Evolutionary conservation across 2,329 filamentous ascomycete species (phyloP), one percentile per base, ranked within the genome.

Genomic region (Aspergillus tanneri): DNA sequence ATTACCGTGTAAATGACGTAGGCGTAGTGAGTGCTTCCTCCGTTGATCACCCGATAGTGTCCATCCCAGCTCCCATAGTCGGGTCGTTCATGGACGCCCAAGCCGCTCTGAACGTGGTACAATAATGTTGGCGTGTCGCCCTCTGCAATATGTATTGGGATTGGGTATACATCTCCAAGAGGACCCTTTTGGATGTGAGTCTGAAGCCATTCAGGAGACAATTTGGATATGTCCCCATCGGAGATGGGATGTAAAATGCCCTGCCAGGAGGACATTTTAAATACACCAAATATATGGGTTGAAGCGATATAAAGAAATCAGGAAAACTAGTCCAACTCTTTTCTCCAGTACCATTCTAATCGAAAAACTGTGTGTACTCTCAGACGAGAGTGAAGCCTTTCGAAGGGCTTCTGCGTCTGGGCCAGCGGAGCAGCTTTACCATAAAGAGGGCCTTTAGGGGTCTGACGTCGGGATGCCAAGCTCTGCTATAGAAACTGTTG

Each of bases 241-340:
- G 71, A 76, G 28, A 83, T 83, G 1, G 80, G 80, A 1, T 25
- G 24, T 11, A 14, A 32, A 8, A 32, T 32, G 12, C 28, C 28
- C 10, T 70, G 73, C 80, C 80, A 83, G 0, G 78, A 67, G 0
- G 80, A 79, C 43, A 74, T 56, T 2, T 70, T 71, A 49, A 83
- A 84, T 38, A 77, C 67, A 51, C 78, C 79, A 72, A 75, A 83
- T 3, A 72, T 78, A 55, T 84, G 80, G 1, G 82, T 62, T 0
- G 76, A 78, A 7, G 67, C 68, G 44, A 83, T 79, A 62, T 81
- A 82, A 80, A 77, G 7, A 83, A 58, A n/a, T 77, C 72, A 0
- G 80, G 78, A 50, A 76, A 83, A 4, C 70, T 72, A 40, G 69
- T 64, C 6, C 80, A 74, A 19, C 83, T 77, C 79, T 79, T 83